phyloP scores from a whole-genome alignment of 1,284 basidiomycete species.

The Naganishia sp. region DNA sequence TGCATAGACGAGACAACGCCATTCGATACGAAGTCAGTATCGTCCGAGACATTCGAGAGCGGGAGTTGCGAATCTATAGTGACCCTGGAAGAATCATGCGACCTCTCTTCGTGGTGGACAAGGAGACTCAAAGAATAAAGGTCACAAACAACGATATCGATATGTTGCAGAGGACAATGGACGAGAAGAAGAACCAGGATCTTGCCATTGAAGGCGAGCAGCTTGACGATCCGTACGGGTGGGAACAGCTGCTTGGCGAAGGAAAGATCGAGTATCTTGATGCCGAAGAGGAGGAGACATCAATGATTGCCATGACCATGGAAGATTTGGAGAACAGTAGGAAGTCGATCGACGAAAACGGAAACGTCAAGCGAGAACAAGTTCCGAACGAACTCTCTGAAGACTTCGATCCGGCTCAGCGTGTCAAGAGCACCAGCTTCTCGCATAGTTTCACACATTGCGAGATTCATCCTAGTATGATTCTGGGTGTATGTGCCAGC shows the following conservation, averaged over 20 bases:
- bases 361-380: constrained; percentile 54
- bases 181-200: constrained; percentile 50
- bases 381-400: constrained; percentile 38
- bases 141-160: constrained; percentile 83
- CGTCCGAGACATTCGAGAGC: constrained; percentile 94
- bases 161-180: constrained; percentile 46
- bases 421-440: constrained; percentile 77
- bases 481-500: constrained; percentile 94
- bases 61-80: constrained; percentile 90
- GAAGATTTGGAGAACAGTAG: constrained; percentile 85
- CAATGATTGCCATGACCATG: constrained; percentile 98
- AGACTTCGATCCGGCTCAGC: constrained; percentile 81
- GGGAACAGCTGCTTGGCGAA: constrained; percentile 80
- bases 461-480: constrained; percentile 99
- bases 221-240: constrained; percentile 70
- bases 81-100: constrained; percentile 96
- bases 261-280: constrained; percentile 95
- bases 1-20: constrained; percentile 89
- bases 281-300: constrained; percentile 98
- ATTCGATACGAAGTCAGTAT: constrained; percentile 95
- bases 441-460: constrained; percentile 97
- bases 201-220: constrained; percentile 35
- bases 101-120: constrained; percentile 94
- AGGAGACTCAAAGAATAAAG: constrained; percentile 70
- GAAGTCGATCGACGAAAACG: constrained; percentile 60